These are phyloP conservation scores for Apostasia shenzhenica DNA, from an alignment of 106 monocot genomes.

Conservation along the genomic window DNA sequence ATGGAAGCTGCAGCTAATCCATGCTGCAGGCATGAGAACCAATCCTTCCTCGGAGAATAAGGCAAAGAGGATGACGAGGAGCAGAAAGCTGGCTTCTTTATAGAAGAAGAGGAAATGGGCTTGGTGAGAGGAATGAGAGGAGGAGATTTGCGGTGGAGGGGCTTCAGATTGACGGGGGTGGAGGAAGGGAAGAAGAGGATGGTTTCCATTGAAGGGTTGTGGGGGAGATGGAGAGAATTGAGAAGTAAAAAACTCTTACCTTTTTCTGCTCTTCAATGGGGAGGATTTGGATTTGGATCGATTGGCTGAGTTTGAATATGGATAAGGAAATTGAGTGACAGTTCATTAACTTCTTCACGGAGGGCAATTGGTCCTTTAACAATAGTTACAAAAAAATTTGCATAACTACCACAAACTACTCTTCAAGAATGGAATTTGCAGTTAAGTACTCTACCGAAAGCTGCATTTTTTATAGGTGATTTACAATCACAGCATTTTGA, in stretches of 20 bases:
- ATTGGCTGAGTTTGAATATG: conserved; percentile 51
- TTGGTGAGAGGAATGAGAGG: conserved; percentile 5
- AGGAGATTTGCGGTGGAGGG: conserved; percentile 7
- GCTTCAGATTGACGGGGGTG: conserved; percentile 14
- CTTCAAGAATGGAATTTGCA: too few species aligned
- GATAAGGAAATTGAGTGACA: conserved; percentile 36
- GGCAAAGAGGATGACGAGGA: neutral
- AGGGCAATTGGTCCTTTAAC: too few species aligned
- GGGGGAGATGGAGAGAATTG: neutral
- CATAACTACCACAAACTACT: too few species aligned
- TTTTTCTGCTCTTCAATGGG: neutral
- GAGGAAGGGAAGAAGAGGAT: conserved; percentile 43
- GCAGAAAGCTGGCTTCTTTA: neutral
- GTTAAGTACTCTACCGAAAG: too few species aligned
- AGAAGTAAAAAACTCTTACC: conserved; percentile 7
- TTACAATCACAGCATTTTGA: too few species aligned
- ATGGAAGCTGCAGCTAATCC: conserved; percentile 74
- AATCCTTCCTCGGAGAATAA: conserved; percentile 17
- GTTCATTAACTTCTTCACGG: too few species aligned
- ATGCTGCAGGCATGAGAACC: conserved; percentile 44
- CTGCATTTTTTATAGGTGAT: too few species aligned
- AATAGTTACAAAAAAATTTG: too few species aligned
- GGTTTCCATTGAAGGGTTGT: conserved; percentile 35
- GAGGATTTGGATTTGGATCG: conserved; percentile 49
- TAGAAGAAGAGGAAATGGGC: conserved; percentile 6